These are phyloP conservation scores for Tricholoma sp. DNA, from an alignment of 768 basidiomycete genomes.

Conservation along the genomic window DNA sequence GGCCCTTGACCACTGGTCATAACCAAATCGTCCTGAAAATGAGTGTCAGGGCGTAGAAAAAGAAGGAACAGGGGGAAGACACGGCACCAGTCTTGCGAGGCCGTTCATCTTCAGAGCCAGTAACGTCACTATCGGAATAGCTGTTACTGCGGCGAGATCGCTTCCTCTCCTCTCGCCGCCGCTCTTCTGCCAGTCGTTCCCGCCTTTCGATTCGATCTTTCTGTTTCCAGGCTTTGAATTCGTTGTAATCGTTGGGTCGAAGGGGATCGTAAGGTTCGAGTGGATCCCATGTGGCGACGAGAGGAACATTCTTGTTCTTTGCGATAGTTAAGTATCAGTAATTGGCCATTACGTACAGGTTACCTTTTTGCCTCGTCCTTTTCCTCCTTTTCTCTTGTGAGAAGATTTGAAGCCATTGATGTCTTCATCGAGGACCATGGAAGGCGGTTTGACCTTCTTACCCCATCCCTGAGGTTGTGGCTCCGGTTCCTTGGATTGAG, in stretches of 20 bases:
- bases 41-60: constrained; percentile 2
- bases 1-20: constrained; percentile 50
- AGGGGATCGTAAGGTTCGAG: constrained; percentile 74
- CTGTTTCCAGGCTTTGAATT: constrained; percentile 78
- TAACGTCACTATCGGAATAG: constrained; percentile 63
- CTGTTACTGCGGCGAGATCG: constrained; percentile 50
- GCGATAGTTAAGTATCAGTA: constrained; percentile 5
- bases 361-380: constrained; percentile 62
- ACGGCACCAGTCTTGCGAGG: constrained; percentile 63
- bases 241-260: constrained; percentile 85
- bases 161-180: constrained; percentile 52
- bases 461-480: constrained; percentile 68
- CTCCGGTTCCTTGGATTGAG: constrained; percentile 22
- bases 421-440: constrained; percentile 87
- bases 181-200: constrained; percentile 60
- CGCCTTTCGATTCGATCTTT: constrained; percentile 71
- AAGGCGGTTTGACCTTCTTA: constrained; percentile 85
- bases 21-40: constrained; percentile 42
- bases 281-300: constrained; percentile 68
- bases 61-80: background rate
- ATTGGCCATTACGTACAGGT: background rate
- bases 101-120: constrained; percentile 61
- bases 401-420: constrained; percentile 74
- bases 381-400: constrained; percentile 52
- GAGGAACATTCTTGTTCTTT: constrained; percentile 58